Conservation (phyloP, 2,329 filamentous ascomycete species). For the Colletotrichum sp. region DNA sequence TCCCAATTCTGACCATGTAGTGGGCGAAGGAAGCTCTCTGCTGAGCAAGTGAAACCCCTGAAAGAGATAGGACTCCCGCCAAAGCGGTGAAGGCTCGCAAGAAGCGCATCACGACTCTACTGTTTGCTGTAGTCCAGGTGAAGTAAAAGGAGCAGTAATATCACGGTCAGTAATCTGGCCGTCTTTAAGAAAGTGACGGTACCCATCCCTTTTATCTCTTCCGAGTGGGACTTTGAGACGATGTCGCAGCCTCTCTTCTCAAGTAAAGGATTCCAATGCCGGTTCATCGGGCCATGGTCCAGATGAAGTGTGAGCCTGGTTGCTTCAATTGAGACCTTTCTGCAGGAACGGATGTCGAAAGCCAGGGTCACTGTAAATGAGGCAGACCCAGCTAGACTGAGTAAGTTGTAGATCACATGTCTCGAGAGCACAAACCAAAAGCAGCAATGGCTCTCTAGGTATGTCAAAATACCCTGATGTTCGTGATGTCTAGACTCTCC, state of each 20-base stretch:
- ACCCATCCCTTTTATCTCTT: not conserved
- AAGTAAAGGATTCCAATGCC: not conserved
- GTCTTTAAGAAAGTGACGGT: not conserved
- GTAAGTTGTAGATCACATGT: rapidly evolving
- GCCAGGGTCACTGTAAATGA: not conserved
- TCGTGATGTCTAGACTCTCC: not conserved
- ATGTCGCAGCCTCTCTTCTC: not conserved
- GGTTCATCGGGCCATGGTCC: not conserved
- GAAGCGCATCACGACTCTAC: not conserved
- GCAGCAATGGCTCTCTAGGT: not conserved
- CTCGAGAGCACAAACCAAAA: rapidly evolving
- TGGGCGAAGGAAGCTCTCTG: not conserved
- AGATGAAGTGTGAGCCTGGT: not conserved
- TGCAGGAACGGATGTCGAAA: not conserved
- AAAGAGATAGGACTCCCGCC: not conserved
- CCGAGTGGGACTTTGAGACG: rapidly evolving
- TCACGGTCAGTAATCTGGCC: not conserved
- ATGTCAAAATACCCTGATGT: not conserved
- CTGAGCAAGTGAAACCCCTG: not conserved
- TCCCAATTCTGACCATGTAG: not conserved
- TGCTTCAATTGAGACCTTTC: not conserved
- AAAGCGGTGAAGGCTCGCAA: not conserved
- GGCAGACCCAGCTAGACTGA: not conserved
- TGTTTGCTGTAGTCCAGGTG: rapidly evolving
- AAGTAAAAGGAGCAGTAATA: rapidly evolving